Evolutionary conservation across 331 rosid genomes (phyloP), one percentile per base, ranked within the genome.

Genomic region (Prunus yedoensis): DNA sequence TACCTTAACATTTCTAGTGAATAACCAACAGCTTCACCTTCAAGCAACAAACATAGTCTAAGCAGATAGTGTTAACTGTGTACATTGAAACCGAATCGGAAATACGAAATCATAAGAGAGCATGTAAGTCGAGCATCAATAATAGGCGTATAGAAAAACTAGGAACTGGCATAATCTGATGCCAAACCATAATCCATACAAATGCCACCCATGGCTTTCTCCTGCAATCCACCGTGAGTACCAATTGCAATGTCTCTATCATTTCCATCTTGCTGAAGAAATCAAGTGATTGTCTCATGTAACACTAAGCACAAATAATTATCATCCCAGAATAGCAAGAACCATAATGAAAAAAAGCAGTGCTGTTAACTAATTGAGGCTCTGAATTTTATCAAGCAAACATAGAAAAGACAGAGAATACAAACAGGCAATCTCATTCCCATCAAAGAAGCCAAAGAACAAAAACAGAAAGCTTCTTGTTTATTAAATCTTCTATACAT

Each of bases 401-500:
- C 69, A 66, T 10, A 14, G 46, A 62, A n/a, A n/a, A 15, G 30
- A 18, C 38, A 28, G 12, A 62, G 67, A 25, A 21, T 32, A 59
- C 62, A 66, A 67, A 46, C 8, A 47, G 27, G 72, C 57, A 25
- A 16, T 68, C 59, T 9, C 73, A 68, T 68, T 68, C 73, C 17
- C 73, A 25, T 15, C 3, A 23, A 58, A 58, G 35, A 23, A 21
- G 64, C 38, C 38, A 3, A 25, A 23, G 35, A 23, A 23, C 32
- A 23, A 2, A 38, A 4, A 41, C 0, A 21, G 0, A 27, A 10
- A 70, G n/a, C 62, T 1, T 70, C 57, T 35, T 17, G 74, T 52
- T 54, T 25, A 71, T 71, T 71, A 45, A 20, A 20, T 71, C 25
- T 51, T 47, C 53, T 71, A 56, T 38, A 71, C 75, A 71, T 20